Conservation (phyloP, 2,329 filamentous ascomycete genomes). For the Teratosphaeria zuluensis region DNA sequence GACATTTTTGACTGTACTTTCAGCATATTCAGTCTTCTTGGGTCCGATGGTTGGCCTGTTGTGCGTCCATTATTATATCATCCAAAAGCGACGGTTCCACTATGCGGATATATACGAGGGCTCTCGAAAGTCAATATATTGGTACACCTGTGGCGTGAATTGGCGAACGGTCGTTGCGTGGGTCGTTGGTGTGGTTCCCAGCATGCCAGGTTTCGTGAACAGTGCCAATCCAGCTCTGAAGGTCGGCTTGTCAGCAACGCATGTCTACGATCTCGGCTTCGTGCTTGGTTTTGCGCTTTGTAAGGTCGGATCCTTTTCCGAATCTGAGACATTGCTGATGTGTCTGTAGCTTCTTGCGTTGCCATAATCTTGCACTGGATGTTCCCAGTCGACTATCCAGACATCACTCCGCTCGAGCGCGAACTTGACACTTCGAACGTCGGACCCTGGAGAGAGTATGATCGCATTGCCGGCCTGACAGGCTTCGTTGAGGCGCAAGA, state of each 20-base stretch:
- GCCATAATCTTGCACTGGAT: background rate
- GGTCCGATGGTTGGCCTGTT: constrained; percentile 5
- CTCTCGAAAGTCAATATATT: constrained; percentile 1
- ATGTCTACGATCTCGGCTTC: background rate
- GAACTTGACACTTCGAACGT: background rate
- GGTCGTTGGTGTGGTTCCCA: constrained; percentile 1
- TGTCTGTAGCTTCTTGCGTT: background rate
- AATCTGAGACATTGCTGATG: background rate
- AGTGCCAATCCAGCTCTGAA: constrained; percentile 2
- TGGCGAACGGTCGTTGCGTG: constrained; percentile 4
- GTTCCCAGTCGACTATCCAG: background rate
- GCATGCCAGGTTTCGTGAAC: constrained; percentile 4
- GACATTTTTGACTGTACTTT: constrained; percentile 4
- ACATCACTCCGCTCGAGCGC: background rate
- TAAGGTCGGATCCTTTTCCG: background rate
- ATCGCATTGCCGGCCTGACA: background rate
- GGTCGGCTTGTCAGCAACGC: background rate
- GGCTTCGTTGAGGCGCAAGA: background rate
- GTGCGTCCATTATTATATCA: constrained; percentile 5
- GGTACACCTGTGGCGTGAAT: constrained; percentile 5
- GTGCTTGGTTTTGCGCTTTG: background rate
- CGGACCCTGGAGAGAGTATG: background rate
- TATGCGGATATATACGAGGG: constrained; percentile 4
- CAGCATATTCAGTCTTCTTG: constrained; percentile 4
- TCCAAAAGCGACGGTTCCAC: background rate